A percentile compares a stretch with the other conserved stretches of the same genome.
These are phyloP conservation scores for Anthracocystis walkeri DNA, from an alignment of 1,284 basidiomycete species.

Conservation along the genomic window DNA sequence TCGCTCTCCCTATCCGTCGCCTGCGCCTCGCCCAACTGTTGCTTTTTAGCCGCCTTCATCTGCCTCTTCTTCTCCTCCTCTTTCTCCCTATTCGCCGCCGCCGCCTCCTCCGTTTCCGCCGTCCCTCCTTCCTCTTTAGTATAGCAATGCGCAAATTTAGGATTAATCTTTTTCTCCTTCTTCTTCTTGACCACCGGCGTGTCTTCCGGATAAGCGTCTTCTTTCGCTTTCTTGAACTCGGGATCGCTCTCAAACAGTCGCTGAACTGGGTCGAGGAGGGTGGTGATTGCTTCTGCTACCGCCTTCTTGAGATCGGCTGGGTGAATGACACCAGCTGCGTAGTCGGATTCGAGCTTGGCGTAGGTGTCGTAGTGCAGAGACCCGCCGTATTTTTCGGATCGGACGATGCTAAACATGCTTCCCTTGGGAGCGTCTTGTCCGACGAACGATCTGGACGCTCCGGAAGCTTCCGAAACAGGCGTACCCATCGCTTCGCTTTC, in stretches of 20 bases:
- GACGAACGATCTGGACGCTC: slow-evolving; percentile 43
- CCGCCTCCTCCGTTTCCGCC: slow-evolving; percentile 56
- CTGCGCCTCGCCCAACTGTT: slow-evolving; percentile 17
- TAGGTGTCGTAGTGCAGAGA: slow-evolving; percentile 80
- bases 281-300: slow-evolving; percentile 81
- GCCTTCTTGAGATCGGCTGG: slow-evolving; percentile 89
- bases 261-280: slow-evolving; percentile 85
- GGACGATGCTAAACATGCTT: slow-evolving; percentile 82
- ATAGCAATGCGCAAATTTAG: slow-evolving; percentile 53
- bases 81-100: slow-evolving; percentile 44
- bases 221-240: slow-evolving; percentile 84
- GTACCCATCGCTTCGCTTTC: slow-evolving; percentile 52
- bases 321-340: slow-evolving; percentile 81
- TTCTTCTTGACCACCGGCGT: slow-evolving; percentile 55
- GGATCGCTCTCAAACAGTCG: slow-evolving; percentile 80
- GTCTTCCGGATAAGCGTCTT: slow-evolving; percentile 81
- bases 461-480: slow-evolving; percentile 22
- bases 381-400: slow-evolving; percentile 87
- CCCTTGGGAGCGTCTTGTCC: slow-evolving; percentile 79
- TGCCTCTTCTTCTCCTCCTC: slow-evolving; percentile 24
- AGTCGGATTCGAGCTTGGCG: slow-evolving; percentile 80
- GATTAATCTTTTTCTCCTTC: slow-evolving; percentile 64
- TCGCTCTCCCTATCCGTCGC: slow-evolving; percentile 30
- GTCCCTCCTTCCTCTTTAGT: slow-evolving; percentile 58
- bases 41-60: slow-evolving; percentile 22